phyloP scores from a whole-genome alignment of 2,329 filamentous ascomycete genomes.

The Ceratocystis huliohia region DNA sequence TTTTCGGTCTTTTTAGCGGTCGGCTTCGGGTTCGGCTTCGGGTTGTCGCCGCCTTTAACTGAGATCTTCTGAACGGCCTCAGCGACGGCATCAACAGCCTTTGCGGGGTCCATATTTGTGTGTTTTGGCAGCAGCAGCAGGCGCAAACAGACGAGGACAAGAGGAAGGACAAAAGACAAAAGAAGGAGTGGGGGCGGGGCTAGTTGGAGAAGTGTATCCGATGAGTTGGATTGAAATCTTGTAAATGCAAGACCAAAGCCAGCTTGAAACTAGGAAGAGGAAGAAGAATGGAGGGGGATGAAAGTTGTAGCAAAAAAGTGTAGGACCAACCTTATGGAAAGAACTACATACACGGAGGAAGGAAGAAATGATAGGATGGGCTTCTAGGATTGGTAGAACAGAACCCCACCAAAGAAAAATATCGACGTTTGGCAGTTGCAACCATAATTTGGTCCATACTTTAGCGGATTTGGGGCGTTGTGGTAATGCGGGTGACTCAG shows the following conservation, averaged over 20 bases:
- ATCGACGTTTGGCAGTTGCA: constrained; percentile 1
- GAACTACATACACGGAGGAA: neutral
- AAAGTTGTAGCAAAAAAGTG: neutral
- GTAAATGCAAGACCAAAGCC: neutral
- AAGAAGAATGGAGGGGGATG: neutral
- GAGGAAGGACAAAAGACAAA: neutral
- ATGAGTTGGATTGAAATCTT: neutral
- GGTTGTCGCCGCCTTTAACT: constrained; percentile 33
- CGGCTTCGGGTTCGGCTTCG: constrained; percentile 15
- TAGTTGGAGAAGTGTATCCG: neutral
- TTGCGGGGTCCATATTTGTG: constrained; percentile 36
- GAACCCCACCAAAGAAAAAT: constrained; percentile 13
- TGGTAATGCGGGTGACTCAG: neutral
- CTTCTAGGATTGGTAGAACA: neutral
- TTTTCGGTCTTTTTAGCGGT: constrained; percentile 37
- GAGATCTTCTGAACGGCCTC: constrained; percentile 49
- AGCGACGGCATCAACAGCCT: constrained; percentile 37
- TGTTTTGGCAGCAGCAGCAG: neutral
- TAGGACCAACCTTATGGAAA: neutral
- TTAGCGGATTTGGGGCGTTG: neutral
- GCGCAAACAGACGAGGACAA: neutral
- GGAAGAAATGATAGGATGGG: neutral
- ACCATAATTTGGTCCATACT: neutral
- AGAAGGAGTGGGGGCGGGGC: neutral
- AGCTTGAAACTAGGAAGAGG: neutral